Conservation (phyloP, 129 eudicot genomes). For the Flaveria brownii region DNA sequence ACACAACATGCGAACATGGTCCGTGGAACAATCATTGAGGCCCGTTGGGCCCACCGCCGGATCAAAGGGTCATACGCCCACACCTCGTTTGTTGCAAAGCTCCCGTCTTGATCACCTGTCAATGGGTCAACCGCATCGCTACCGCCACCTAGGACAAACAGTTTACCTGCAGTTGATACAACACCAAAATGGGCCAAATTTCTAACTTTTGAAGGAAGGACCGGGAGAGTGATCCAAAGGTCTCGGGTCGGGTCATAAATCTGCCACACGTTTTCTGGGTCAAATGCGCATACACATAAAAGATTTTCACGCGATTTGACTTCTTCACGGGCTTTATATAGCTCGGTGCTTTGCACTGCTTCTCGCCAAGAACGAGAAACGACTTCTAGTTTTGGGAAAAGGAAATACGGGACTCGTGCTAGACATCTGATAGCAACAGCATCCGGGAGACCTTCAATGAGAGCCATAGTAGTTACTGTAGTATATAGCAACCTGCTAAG, state of each 20-base stretch:
- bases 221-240: slow-evolving; percentile 87
- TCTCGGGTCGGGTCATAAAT: slow-evolving; percentile 69
- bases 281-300: slow-evolving; percentile 83
- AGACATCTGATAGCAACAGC: slow-evolving; percentile 88
- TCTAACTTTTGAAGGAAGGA: slow-evolving; percentile 75
- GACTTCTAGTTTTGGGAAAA: slow-evolving; percentile 65
- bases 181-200: slow-evolving; percentile 79
- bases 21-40: slow-evolving; percentile 84
- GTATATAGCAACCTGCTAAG: slow-evolving; percentile 25
- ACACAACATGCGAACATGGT: slow-evolving; percentile 97
- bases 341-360: slow-evolving; percentile 70
- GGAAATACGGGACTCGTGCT: slow-evolving; percentile 82
- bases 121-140: slow-evolving; percentile 93
- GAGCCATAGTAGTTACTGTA: slow-evolving; percentile 64
- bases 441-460: slow-evolving; percentile 97
- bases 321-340: slow-evolving; percentile 77
- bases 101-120: slow-evolving; percentile 97
- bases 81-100: slow-evolving; percentile 81
- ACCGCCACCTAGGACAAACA: slow-evolving; percentile 90
- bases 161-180: slow-evolving; percentile 77
- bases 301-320: slow-evolving; percentile 63
- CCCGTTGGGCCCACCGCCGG: slow-evolving; percentile 69
- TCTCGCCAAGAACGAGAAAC: slow-evolving; percentile 81
- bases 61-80: slow-evolving; percentile 88
- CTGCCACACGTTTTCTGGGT: slow-evolving; percentile 93